Conservation (phyloP, 2,329 filamentous ascomycete species). For the Exophiala alcalophila region DNA sequence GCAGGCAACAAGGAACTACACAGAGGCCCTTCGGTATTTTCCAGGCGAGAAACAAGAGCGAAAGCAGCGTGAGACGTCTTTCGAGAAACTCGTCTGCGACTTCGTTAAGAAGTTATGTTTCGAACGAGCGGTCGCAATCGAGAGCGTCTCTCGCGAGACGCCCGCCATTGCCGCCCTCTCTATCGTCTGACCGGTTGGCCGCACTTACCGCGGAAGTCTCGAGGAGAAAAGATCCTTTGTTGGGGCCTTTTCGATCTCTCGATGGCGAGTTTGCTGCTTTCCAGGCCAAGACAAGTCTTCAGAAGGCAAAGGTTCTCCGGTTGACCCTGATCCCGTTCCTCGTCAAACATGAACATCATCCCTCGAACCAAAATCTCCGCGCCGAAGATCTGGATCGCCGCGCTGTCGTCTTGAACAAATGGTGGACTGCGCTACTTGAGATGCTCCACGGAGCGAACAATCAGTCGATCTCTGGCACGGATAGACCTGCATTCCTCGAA, state of each 20-base stretch:
- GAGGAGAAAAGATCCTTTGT: constrained; percentile 67
- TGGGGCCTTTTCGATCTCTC: constrained; percentile 64
- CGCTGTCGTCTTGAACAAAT: constrained; percentile 77
- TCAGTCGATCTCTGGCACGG: constrained; percentile 77
- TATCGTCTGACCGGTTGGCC: constrained; percentile 38
- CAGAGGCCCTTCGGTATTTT: constrained; percentile 42
- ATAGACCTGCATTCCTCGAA: constrained; percentile 76
- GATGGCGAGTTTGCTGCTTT: constrained; percentile 64
- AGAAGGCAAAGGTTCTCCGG: constrained; percentile 74
- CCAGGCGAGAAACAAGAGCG: constrained; percentile 37
- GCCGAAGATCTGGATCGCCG: constrained; percentile 80
- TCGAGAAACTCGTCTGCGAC: constrained; percentile 42
- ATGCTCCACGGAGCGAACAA: constrained; percentile 73
- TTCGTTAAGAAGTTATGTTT: constrained; percentile 42
- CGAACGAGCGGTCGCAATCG: constrained; percentile 44
- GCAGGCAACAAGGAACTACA: constrained; percentile 11
- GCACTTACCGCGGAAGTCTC: constrained; percentile 36
- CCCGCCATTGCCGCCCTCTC: constrained; percentile 45
- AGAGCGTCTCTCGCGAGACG: constrained; percentile 47
- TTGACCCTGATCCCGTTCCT: constrained; percentile 73
- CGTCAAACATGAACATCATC: constrained; percentile 64
- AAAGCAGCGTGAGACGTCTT: constrained; percentile 33
- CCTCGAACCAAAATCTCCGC: constrained; percentile 63
- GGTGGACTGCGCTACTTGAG: constrained; percentile 82
- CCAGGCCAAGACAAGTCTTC: constrained; percentile 65